These are phyloP conservation scores for Candida ovalis DNA, from an alignment of 805 yeast species.

Conservation along the genomic window DNA sequence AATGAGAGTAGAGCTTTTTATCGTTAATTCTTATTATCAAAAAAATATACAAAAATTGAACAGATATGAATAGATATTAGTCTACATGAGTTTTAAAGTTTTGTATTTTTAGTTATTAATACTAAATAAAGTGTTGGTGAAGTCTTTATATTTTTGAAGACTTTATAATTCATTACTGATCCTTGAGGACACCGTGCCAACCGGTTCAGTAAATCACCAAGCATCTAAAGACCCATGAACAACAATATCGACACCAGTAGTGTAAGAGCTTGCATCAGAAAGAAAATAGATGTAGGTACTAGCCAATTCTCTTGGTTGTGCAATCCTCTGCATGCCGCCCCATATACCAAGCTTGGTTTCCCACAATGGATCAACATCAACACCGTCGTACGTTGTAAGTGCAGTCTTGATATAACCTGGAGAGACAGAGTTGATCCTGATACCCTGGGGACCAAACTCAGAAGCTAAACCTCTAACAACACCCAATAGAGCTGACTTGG, in stretches of 20 bases:
- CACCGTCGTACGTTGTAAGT: slow-evolving; percentile 27
- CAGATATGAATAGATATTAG: no score
- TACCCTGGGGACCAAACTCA: slow-evolving; percentile 49
- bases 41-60: no score
- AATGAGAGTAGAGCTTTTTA: no score
- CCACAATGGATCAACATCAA: slow-evolving; percentile 26
- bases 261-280: slow-evolving; percentile 45
- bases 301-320: slow-evolving; percentile 43
- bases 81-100: no score
- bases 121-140: no score
- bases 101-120: no score
- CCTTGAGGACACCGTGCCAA: no score
- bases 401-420: slow-evolving; percentile 51
- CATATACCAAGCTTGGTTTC: slow-evolving; percentile 36
- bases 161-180: no score
- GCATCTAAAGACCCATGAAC: slow-evolving; percentile 36
- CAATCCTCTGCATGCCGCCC: slow-evolving; percentile 39
- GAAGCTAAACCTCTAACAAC: slow-evolving; percentile 42
- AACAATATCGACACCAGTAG: slow-evolving; percentile 44
- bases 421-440: slow-evolving; percentile 45
- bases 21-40: no score
- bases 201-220: slow-evolving; percentile 7
- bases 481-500: slow-evolving; percentile 45
- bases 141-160: no score
- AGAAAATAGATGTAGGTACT: slow-evolving; percentile 49